Conservation (phyloP, 768 basidiomycete species). For the Austroboletus eburneus region DNA sequence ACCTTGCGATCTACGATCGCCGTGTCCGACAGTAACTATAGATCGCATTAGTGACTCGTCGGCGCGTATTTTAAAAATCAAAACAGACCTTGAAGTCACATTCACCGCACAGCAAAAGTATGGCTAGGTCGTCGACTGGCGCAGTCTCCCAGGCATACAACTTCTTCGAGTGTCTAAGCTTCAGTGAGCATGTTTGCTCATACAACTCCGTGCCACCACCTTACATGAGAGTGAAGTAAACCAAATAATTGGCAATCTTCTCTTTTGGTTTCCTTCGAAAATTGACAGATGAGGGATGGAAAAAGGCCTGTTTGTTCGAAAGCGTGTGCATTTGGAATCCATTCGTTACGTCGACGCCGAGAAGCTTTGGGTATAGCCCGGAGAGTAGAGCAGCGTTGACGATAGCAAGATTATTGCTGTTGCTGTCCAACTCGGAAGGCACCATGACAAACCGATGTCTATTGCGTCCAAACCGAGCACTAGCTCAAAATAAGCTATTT, state of each 20-base stretch:
- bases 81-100: conserved; percentile 74
- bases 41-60: background rate
- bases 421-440: conserved; percentile 65
- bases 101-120: conserved; percentile 87
- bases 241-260: conserved; percentile 69
- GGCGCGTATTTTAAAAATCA: background rate
- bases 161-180: conserved; percentile 83
- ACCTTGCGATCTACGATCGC: conserved; percentile 83
- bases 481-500: conserved; percentile 26
- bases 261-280: conserved; percentile 65
- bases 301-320: conserved; percentile 71
- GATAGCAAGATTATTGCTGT: conserved; percentile 60
- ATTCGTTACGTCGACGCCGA: conserved; percentile 57
- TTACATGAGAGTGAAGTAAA: conserved; percentile 88
- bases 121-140: conserved; percentile 77
- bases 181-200: conserved; percentile 4
- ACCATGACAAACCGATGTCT: conserved; percentile 72
- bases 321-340: conserved; percentile 69
- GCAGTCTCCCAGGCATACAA: conserved; percentile 93
- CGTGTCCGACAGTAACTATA: conserved; percentile 67
- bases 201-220: conserved; percentile 13
- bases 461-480: conserved; percentile 71
- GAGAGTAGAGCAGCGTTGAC: conserved; percentile 80
- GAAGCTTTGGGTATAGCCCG: conserved; percentile 88
- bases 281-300: conserved; percentile 93